Conservation (phyloP, 345 rosid genomes). For the Diplotaxis tenuifolia region DNA sequence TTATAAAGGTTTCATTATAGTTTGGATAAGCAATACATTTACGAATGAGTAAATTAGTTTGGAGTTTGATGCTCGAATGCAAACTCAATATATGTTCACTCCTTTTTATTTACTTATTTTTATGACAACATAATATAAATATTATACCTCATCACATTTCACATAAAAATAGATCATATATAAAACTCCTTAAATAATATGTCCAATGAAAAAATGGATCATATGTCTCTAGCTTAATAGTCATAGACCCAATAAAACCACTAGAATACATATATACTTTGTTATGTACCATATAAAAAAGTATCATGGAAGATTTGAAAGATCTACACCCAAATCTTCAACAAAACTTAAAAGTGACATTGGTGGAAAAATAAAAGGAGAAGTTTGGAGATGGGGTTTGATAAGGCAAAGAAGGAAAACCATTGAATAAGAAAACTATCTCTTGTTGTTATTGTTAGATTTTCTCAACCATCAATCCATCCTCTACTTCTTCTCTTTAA, state of each 20-base stretch:
- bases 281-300: conserved; percentile 21
- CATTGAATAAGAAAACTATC: conserved; percentile 35
- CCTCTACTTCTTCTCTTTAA: conserved; percentile 33
- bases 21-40: not conserved
- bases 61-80: not conserved
- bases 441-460: conserved; percentile 38
- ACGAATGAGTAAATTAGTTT: not conserved
- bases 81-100: not conserved
- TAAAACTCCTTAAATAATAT: not conserved
- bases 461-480: conserved; percentile 35
- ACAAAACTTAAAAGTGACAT: conserved; percentile 25
- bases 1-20: too few species aligned
- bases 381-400: conserved; percentile 39
- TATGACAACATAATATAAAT: not conserved
- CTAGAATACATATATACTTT: conserved; percentile 27
- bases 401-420: conserved; percentile 42
- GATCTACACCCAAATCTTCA: conserved; percentile 34
- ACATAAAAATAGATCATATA: not conserved
- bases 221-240: not conserved
- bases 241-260: conserved; percentile 2
- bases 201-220: conserved; percentile 4
- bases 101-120: not conserved
- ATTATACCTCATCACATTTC: not conserved
- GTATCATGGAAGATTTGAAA: conserved; percentile 31
- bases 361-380: conserved; percentile 35